These are phyloP conservation scores for Aspergillus ostianus DNA, from an alignment of 495 filamentous ascomycete genomes.

Conservation along the genomic window DNA sequence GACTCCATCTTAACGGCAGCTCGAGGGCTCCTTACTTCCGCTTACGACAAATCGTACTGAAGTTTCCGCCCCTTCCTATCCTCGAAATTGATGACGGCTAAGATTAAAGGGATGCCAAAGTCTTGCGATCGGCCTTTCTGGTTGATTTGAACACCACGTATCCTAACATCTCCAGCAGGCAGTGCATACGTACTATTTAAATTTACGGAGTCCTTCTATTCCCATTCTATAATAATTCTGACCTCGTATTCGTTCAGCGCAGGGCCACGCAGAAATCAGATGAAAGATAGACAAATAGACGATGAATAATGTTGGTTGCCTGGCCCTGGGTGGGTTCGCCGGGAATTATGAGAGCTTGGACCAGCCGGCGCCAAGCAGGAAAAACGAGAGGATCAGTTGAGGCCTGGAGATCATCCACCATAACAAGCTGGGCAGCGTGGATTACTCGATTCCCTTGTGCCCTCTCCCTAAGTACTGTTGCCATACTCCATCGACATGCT, in stretches of 20 bases:
- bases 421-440: too few relatives aligned
- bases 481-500: too few relatives aligned
- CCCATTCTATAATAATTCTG: neutral
- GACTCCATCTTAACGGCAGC: neutral
- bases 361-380: neutral
- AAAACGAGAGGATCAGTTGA: neutral
- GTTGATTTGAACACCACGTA: neutral
- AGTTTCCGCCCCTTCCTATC: neutral
- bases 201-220: neutral
- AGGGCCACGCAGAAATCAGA: too few relatives aligned
- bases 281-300: neutral
- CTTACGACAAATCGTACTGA: neutral
- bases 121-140: neutral
- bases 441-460: neutral
- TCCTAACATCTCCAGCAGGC: neutral
- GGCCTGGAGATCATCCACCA: neutral
- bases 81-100: neutral
- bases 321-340: slow-evolving; percentile 4
- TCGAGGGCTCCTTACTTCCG: slow-evolving; percentile 3
- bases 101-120: slow-evolving; percentile 1
- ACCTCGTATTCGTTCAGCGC: slow-evolving; percentile 6
- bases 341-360: slow-evolving; percentile 7
- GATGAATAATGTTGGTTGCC: neutral
- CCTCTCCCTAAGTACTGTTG: too few relatives aligned
- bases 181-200: neutral